These are phyloP conservation scores for Ormosia semicastrata DNA, from an alignment of 306 rosid species.

Conservation along the genomic window DNA sequence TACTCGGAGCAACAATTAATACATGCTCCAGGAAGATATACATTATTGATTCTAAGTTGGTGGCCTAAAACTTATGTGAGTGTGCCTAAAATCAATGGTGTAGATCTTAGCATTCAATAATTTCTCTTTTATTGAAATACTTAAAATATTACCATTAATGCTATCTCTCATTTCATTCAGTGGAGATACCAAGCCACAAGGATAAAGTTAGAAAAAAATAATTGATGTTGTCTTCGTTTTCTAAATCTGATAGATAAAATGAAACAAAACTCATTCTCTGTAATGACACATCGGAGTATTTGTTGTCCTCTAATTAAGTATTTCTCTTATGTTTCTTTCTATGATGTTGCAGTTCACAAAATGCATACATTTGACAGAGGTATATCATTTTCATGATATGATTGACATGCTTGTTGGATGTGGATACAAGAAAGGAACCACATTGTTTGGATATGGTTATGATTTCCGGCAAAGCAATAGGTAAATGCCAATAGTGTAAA, in stretches of 20 bases:
- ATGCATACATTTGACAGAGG: slow-evolving; percentile 65
- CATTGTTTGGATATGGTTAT: slow-evolving; percentile 92
- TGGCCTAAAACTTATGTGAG: too few relatives aligned
- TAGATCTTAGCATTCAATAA: too few relatives aligned
- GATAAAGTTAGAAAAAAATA: not conserved
- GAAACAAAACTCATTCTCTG: not conserved
- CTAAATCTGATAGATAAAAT: not conserved
- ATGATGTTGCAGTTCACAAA: slow-evolving; percentile 64
- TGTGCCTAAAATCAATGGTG: too few relatives aligned
- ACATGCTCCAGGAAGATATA: too few relatives aligned
- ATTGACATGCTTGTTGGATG: slow-evolving; percentile 82
- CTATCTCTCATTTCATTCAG: not conserved
- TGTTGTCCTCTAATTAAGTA: not conserved
- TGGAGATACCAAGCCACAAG: not conserved
- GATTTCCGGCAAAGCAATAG: slow-evolving; percentile 95
- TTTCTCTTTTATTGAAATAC: not conserved
- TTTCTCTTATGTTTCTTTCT: not conserved
- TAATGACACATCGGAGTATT: too few relatives aligned
- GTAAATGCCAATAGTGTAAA: slow-evolving; percentile 33
- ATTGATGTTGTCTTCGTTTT: not conserved
- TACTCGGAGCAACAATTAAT: not conserved
- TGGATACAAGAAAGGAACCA: slow-evolving; percentile 86
- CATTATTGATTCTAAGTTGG: too few relatives aligned
- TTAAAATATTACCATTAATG: too few relatives aligned
- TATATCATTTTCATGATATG: slow-evolving; percentile 88